Conservation (phyloP, 192 early-diverging fungal species). For the Coemansia sp. region DNA sequence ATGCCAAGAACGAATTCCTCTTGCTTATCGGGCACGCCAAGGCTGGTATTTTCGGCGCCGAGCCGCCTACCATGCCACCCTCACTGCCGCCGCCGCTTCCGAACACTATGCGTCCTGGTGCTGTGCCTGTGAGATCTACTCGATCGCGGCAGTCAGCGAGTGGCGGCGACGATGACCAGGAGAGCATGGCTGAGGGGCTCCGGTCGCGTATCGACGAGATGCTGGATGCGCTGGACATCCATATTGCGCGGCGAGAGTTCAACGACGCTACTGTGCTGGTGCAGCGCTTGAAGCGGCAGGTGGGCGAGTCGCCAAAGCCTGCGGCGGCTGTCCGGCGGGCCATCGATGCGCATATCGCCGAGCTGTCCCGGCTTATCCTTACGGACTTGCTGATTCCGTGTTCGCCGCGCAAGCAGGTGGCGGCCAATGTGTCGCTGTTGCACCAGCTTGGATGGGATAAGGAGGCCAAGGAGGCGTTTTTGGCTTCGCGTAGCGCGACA, state of each 20-base stretch:
- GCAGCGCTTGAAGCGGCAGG: slow-evolving; percentile 22
- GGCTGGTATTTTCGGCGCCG: slow-evolving; percentile 36
- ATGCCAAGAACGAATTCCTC: slow-evolving; percentile 49
- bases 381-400: slow-evolving; percentile 79
- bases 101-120: neutral
- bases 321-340: slow-evolving; percentile 30
- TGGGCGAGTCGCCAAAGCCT: slow-evolving; percentile 18
- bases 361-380: slow-evolving; percentile 57
- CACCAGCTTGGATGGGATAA: slow-evolving; percentile 63
- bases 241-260: slow-evolving; percentile 91
- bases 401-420: slow-evolving; percentile 76
- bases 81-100: slow-evolving; percentile 19
- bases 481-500: slow-evolving; percentile 71
- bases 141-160: slow-evolving; percentile 8
- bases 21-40: slow-evolving; percentile 50
- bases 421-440: slow-evolving; percentile 77
- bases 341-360: slow-evolving; percentile 35
- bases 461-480: slow-evolving; percentile 82
- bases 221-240: slow-evolving; percentile 86
- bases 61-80: slow-evolving; percentile 17
- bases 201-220: slow-evolving; percentile 61
- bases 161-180: slow-evolving; percentile 16
- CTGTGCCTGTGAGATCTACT: neutral
- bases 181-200: slow-evolving; percentile 8
- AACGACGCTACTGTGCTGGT: slow-evolving; percentile 67